Conservation (phyloP, 148 eudicot species). For the Gaultheria prostrata region DNA sequence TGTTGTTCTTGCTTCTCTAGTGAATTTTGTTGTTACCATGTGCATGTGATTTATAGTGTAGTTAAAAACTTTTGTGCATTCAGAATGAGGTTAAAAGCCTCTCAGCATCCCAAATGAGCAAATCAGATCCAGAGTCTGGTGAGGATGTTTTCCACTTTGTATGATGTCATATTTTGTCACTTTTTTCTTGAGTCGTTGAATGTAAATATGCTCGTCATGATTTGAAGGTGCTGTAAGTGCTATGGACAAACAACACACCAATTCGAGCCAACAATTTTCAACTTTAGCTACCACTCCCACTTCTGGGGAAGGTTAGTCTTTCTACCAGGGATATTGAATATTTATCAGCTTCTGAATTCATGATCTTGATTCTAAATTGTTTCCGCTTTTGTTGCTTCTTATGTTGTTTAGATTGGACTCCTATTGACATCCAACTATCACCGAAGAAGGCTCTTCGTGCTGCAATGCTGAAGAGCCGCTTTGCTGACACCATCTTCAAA, state of each 20-base stretch:
- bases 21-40: background rate
- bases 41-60: background rate
- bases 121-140: constrained; percentile 44
- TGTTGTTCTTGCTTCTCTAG: background rate
- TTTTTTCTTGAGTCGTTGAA: background rate
- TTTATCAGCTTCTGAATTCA: background rate
- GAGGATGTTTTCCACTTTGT: constrained; percentile 18
- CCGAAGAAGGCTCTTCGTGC: constrained; percentile 74
- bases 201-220: constrained; percentile 2
- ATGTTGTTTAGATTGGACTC: constrained; percentile 36
- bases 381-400: background rate
- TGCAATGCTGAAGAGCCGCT: constrained; percentile 77
- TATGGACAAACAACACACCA: constrained; percentile 34
- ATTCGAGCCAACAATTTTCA: constrained; percentile 18
- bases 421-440: constrained; percentile 44
- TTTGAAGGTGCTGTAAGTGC: constrained; percentile 46
- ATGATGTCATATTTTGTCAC: background rate
- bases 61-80: background rate
- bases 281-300: constrained; percentile 22
- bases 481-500: constrained; percentile 70
- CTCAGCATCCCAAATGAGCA: constrained; percentile 20
- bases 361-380: background rate
- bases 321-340: background rate
- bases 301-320: constrained; percentile 41
- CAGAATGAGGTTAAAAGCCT: constrained; percentile 26